Evolutionary conservation across 2,329 filamentous ascomycete genomes (phyloP).

Genomic region (Macrophomina tecta): DNA sequence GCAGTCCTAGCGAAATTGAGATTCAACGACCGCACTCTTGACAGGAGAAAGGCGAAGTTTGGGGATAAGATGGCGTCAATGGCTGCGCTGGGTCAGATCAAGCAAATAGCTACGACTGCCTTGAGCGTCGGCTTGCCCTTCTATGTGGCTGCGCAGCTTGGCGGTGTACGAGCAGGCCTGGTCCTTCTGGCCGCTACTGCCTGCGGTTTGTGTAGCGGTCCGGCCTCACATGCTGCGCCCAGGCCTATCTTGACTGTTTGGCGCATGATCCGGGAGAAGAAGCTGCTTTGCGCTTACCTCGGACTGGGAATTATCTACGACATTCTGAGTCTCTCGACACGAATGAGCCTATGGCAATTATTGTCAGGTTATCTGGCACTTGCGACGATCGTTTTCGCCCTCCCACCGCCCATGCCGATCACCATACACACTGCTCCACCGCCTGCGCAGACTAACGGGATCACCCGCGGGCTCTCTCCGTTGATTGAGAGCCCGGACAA

Average conservation of each 20-base stretch:
- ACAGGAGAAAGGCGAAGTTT: slow-evolving; percentile 43
- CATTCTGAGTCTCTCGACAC: slow-evolving; percentile 35
- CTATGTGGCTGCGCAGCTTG: slow-evolving; percentile 62
- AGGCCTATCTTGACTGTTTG: slow-evolving; percentile 36
- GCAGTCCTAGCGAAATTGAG: slow-evolving; percentile 48
- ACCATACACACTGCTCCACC: slow-evolving; percentile 25
- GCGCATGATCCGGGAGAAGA: slow-evolving; percentile 40
- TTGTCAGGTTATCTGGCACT: slow-evolving; percentile 56
- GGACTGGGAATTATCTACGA: slow-evolving; percentile 44
- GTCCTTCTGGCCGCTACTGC: slow-evolving; percentile 55
- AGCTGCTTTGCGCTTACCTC: slow-evolving; percentile 44
- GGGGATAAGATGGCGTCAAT: slow-evolving; percentile 19
- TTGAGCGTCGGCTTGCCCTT: slow-evolving; percentile 58
- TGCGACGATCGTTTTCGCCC: slow-evolving; percentile 51
- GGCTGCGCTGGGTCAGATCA: slow-evolving; percentile 17
- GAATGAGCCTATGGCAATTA: slow-evolving; percentile 33
- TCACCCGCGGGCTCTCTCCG: slow-evolving; percentile 17
- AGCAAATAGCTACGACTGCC: slow-evolving; percentile 41
- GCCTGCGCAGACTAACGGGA: slow-evolving; percentile 8
- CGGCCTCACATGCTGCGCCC: slow-evolving; percentile 36
- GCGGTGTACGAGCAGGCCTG: slow-evolving; percentile 60
- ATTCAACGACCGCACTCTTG: slow-evolving; percentile 39
- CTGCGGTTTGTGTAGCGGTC: slow-evolving; percentile 46
- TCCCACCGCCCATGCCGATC: slow-evolving; percentile 57
- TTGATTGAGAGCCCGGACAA: slow-evolving; percentile 27